Conservation (phyloP, 169 alveolate genomes). For the Amoebophrya sp. region DNA sequence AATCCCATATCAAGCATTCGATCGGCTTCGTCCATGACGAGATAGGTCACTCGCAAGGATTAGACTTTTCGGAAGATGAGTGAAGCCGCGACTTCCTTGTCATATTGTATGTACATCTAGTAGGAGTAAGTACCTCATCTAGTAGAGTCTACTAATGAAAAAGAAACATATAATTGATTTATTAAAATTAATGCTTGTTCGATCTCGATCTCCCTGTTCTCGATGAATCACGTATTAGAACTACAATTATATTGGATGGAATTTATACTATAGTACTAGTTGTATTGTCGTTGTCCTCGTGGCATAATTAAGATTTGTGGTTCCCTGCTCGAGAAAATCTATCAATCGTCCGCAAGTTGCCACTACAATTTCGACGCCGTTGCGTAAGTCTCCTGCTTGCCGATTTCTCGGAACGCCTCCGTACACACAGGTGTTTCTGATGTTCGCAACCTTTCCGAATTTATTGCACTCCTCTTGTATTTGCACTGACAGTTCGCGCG, state of each 20-base stretch:
- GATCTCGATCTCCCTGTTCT: too few species aligned
- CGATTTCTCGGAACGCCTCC: constrained; percentile 85
- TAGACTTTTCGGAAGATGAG: too few species aligned
- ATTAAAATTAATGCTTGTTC: too few species aligned
- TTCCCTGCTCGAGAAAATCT: constrained; percentile 79
- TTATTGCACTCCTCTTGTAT: constrained; percentile 81
- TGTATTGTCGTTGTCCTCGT: too few species aligned
- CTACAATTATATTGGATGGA: too few species aligned
- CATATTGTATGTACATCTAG: too few species aligned
- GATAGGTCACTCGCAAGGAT: constrained; percentile 80
- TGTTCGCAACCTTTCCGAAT: constrained; percentile 71
- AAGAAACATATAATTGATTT: too few species aligned
- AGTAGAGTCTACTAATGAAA: too few species aligned
- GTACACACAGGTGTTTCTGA: constrained; percentile 72
- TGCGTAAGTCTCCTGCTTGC: constrained; percentile 55
- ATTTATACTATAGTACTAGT: too few species aligned
- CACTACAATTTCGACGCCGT: constrained; percentile 87
- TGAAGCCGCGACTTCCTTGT: too few species aligned
- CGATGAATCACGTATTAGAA: too few species aligned
- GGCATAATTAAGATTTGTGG: constrained; percentile 69
- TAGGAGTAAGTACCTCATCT: too few species aligned
- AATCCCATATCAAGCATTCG: constrained; percentile 95
- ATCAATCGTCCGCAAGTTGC: constrained; percentile 93
- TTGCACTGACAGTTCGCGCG: constrained; percentile 93
- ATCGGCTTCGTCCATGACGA: constrained; percentile 96